A percentile compares a stretch with the other conserved stretches of the same genome.
phyloP scores from a whole-genome alignment of 192 early-diverging fungal genomes.

The Backusella westeae region DNA sequence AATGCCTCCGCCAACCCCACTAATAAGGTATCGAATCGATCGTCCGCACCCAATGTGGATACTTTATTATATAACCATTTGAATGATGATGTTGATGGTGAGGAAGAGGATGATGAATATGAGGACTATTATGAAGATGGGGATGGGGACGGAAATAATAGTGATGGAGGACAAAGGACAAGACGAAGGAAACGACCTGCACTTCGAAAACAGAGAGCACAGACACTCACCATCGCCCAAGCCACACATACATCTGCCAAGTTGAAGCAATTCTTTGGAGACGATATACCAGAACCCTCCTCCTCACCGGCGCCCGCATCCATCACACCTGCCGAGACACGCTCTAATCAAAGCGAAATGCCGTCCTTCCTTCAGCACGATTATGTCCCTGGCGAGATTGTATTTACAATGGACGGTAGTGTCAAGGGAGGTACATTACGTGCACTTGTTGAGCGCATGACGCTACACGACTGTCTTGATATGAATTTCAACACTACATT shows the following conservation, averaged over 20 bases:
- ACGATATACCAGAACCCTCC: slow-evolving; percentile 38
- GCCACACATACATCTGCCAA: slow-evolving; percentile 35
- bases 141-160: background rate
- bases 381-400: slow-evolving; percentile 66
- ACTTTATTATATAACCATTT: background rate
- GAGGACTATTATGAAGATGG: background rate
- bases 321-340: background rate
- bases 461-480: slow-evolving; percentile 83
- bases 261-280: slow-evolving; percentile 60
- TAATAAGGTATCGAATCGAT: background rate
- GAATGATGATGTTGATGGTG: background rate
- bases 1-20: background rate
- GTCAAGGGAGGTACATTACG: slow-evolving; percentile 88
- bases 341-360: background rate
- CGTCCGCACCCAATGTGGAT: background rate
- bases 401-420: slow-evolving; percentile 82
- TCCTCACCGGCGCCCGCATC: background rate
- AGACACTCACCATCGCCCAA: background rate
- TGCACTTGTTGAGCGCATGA: slow-evolving; percentile 86
- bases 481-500: slow-evolving; percentile 84
- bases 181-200: background rate
- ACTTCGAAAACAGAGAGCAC: background rate
- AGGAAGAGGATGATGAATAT: background rate
- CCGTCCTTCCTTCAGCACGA: slow-evolving; percentile 58
- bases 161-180: background rate